Base-by-base conservation (phyloP, 345 rosid species). In the Euphorbia peplus region DNA sequence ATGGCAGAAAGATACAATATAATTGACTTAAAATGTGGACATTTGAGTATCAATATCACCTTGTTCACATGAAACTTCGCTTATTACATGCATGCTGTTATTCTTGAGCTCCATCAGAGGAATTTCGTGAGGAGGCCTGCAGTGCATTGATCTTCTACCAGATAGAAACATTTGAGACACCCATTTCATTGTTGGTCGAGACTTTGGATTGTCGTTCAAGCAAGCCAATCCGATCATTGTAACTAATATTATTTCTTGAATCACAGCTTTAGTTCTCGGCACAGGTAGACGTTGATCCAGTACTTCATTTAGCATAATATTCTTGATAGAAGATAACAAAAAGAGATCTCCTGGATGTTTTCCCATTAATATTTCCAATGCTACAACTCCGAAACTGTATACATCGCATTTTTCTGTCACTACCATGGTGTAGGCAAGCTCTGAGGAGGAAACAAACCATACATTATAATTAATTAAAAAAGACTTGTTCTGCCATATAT, bases 301-400 rank as follows among this genome's bases (percentile, higher is more conserved):
- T 13, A 68, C 12, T 42, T 74, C 64, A 41, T 21, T 55, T 1
- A 74, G 16, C 68, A 32, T 62, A 8, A 68, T 4, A 62, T 42
- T 63, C 35, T 47, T 52, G 42, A 15, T 19, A 51, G 67, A 26
- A 26, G 69, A 61, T 54, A 69, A 69, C 25, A 64, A 69, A 2
- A 58, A n/a, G 6, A 70, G 21, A 16, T 76, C 72, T 54, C 32
- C 41, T 0, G 48, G 79, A 54, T 70, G 72, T 13, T 22, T 76
- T 32, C 79, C 75, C 65, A 46, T 46, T 4, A 63, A 26, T 30
- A 59, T 16, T 59, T 59, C 63, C 24, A 59, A 30, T 6, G 63
- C 63, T 19, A 59, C 42, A 8, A 44, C 24, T 46, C 67, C 67
- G 11, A 63, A 63, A n/a, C 54, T 46, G 16, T 63, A 63, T 0